Percentiles rank a stretch among this genome's conserved stretches.
Evolutionary conservation across 257 asterid genomes (phyloP).

Genomic region (Solanum infundibuliforme): DNA sequence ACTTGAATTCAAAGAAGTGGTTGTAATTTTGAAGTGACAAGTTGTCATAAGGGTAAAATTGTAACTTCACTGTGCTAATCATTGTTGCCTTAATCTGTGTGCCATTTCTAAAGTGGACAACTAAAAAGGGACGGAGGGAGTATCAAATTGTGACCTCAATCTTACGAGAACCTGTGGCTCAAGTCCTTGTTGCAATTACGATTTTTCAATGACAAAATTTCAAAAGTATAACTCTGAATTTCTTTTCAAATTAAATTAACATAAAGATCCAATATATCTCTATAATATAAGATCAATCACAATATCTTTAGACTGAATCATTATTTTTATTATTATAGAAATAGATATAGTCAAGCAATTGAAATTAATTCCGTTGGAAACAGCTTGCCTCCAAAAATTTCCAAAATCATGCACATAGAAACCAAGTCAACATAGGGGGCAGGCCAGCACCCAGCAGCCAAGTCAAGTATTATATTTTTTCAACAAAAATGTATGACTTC

Average conservation of each 20-base stretch:
- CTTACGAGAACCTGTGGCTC: background rate
- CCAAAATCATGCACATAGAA: background rate
- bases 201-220: background rate
- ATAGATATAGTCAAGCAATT: background rate
- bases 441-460: slow-evolving; percentile 13
- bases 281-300: background rate
- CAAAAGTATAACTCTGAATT: background rate
- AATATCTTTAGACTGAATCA: background rate
- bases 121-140: too few relatives aligned
- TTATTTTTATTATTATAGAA: background rate
- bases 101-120: too few relatives aligned
- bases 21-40: too few relatives aligned
- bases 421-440: slow-evolving; percentile 24
- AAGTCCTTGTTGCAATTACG: background rate
- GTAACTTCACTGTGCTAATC: too few relatives aligned
- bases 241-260: background rate
- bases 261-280: background rate
- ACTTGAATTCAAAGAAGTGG: too few relatives aligned
- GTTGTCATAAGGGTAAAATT: too few relatives aligned
- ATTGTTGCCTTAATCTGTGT: too few relatives aligned
- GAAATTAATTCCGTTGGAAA: background rate
- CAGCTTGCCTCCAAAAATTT: background rate
- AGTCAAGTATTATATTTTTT: background rate
- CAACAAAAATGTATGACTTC: slow-evolving; percentile 21
- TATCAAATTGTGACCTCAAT: too few relatives aligned